Evolutionary conservation across 2,329 filamentous ascomycete genomes (phyloP).

Genomic region (Lithohypha guttulata): DNA sequence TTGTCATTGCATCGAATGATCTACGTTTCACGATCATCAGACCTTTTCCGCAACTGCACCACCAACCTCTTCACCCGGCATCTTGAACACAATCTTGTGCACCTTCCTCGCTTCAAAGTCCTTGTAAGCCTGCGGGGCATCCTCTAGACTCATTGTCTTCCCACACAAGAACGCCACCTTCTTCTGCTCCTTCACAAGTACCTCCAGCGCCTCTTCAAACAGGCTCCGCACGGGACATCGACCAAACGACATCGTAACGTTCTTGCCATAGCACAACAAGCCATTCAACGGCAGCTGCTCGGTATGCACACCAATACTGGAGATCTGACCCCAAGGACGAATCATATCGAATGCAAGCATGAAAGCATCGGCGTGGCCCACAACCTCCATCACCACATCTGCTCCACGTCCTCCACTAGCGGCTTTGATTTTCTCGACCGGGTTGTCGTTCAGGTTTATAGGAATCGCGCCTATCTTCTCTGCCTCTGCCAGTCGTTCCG

Average conservation of each 20-base stretch:
- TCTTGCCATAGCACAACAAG: slow-evolving; percentile 21
- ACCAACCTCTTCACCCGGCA: too few species aligned
- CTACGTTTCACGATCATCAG: too few species aligned
- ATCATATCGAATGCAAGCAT: slow-evolving; percentile 22
- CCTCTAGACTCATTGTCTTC: slow-evolving; percentile 21
- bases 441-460: slow-evolving; percentile 49
- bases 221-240: slow-evolving; percentile 22
- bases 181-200: slow-evolving; percentile 22
- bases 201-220: slow-evolving; percentile 19
- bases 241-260: slow-evolving; percentile 22
- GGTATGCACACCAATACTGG: slow-evolving; percentile 22
- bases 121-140: slow-evolving; percentile 21
- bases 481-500: slow-evolving; percentile 47
- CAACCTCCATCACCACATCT: slow-evolving; percentile 40
- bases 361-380: slow-evolving; percentile 21
- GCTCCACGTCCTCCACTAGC: slow-evolving; percentile 54
- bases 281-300: slow-evolving; percentile 17
- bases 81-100: too few species aligned
- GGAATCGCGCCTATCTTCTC: slow-evolving; percentile 52
- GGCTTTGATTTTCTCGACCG: slow-evolving; percentile 50
- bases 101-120: slow-evolving; percentile 22
- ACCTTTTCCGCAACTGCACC: too few species aligned
- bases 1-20: too few species aligned
- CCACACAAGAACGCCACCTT: slow-evolving; percentile 21
- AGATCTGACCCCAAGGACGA: slow-evolving; percentile 21